Conservation (phyloP, 1,139 yeast genomes). For the Magnusiomyces paraingens region DNA sequence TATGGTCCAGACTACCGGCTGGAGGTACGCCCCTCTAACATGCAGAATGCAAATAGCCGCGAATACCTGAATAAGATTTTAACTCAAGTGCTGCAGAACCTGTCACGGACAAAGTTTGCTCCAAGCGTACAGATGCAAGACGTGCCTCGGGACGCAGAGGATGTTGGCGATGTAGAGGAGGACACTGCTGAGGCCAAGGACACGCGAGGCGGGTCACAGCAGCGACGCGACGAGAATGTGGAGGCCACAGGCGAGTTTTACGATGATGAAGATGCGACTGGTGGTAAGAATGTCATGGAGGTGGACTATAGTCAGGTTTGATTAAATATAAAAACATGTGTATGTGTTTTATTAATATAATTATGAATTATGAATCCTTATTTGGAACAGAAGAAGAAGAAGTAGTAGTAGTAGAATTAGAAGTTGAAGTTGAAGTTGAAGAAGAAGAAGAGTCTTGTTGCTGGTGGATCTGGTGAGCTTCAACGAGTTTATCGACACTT, state of each 20-base stretch:
- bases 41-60: constrained; percentile 84
- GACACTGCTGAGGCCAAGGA: constrained; percentile 75
- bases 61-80: constrained; percentile 77
- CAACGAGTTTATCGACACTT: constrained; percentile 1
- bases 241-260: constrained; percentile 34
- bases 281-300: constrained; percentile 22
- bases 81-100: constrained; percentile 71
- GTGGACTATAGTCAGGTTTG: constrained; percentile 1
- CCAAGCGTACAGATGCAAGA: constrained; percentile 93
- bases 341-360: no score
- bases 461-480: not conserved
- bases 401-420: not conserved
- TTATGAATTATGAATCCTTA: not conserved
- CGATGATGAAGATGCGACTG: constrained; percentile 33
- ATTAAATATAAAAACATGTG: no score
- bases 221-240: constrained; percentile 67
- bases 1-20: constrained; percentile 89
- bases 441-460: not conserved
- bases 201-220: constrained; percentile 85
- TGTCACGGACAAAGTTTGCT: constrained; percentile 78
- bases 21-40: constrained; percentile 70
- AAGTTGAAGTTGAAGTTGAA: not conserved
- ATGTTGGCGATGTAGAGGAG: constrained; percentile 48
- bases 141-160: constrained; percentile 77
- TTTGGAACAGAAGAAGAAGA: not conserved